Percentiles rank a stretch among this genome's conserved stretches.
phyloP scores from a whole-genome alignment of 2,329 filamentous ascomycete species.

The Fusarium sp. region DNA sequence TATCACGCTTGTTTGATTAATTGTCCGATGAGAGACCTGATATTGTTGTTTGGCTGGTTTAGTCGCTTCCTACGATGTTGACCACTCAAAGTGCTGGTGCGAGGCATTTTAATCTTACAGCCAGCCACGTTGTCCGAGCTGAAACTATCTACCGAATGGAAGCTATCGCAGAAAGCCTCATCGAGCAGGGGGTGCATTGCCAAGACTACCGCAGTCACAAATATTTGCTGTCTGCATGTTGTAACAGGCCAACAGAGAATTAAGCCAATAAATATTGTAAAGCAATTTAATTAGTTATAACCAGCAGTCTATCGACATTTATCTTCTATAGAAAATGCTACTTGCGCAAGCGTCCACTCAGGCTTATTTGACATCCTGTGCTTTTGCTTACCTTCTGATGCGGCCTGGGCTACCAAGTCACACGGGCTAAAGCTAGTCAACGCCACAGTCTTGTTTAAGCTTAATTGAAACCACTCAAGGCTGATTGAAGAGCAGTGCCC shows the following conservation, averaged over 20 bases:
- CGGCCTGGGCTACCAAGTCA: not conserved
- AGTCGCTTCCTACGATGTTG: fast-evolving
- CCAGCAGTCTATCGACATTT: not conserved
- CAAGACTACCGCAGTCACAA: not conserved
- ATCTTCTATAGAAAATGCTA: fast-evolving
- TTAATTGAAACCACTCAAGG: not conserved
- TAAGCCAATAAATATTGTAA: fast-evolving
- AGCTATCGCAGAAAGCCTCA: not conserved
- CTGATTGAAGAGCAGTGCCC: fast-evolving
- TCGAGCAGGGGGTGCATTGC: not conserved
- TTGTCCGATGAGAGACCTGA: not conserved
- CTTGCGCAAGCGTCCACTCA: not conserved
- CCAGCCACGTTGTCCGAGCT: not conserved
- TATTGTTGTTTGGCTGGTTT: not conserved
- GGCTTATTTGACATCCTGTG: not conserved
- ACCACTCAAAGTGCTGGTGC: not conserved
- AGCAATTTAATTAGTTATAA: not conserved
- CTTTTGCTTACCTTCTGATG: too few relatives aligned
- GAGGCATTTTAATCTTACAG: not conserved
- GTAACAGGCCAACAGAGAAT: not conserved
- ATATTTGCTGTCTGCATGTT: fast-evolving
- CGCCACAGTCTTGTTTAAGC: not conserved
- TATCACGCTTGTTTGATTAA: not conserved
- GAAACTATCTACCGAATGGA: not conserved
- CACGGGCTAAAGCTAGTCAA: not conserved